Percentiles rank a stretch among this genome's conserved stretches.
Evolutionary conservation across 1,284 basidiomycete species (phyloP).

Genomic region (Ceratobasidium papillatum): DNA sequence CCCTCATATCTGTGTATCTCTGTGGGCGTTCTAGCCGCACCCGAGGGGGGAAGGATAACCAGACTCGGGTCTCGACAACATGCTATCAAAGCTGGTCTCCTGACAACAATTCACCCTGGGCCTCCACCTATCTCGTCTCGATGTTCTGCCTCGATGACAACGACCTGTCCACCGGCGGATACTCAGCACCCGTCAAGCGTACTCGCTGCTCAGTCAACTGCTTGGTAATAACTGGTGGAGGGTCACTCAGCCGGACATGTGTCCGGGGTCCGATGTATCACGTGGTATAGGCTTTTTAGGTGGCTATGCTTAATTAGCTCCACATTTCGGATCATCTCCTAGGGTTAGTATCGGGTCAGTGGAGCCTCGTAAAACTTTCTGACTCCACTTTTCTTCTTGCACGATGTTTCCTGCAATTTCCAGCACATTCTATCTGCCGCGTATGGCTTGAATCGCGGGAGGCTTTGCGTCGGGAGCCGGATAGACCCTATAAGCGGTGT

Average conservation of each 20-base stretch:
- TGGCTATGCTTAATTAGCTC: slow-evolving; percentile 9
- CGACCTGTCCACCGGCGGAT: neutral
- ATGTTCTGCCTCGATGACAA: neutral
- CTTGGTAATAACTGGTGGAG: slow-evolving; percentile 4
- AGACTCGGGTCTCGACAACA: neutral
- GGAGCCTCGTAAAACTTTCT: slow-evolving; percentile 6
- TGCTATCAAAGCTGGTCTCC: neutral
- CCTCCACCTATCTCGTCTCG: neutral
- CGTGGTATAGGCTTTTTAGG: slow-evolving; percentile 5
- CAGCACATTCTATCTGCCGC: neutral
- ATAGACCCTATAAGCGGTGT: slow-evolving; percentile 15
- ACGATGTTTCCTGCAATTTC: neutral
- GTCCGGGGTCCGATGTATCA: slow-evolving; percentile 6
- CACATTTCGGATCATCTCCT: neutral
- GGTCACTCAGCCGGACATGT: neutral
- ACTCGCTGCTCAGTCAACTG: slow-evolving; percentile 12
- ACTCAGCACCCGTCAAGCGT: neutral
- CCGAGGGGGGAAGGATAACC: slow-evolving; percentile 12
- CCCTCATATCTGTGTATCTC: neutral
- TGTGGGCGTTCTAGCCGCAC: slow-evolving; percentile 29
- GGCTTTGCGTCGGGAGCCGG: neutral
- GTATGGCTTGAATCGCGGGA: neutral
- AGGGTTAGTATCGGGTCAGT: neutral
- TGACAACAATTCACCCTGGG: neutral
- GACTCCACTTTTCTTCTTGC: neutral